Evolutionary conservation across 805 yeast genomes (phyloP), one percentile per base, ranked within the genome.

Genomic region (Starmerella apicola): DNA sequence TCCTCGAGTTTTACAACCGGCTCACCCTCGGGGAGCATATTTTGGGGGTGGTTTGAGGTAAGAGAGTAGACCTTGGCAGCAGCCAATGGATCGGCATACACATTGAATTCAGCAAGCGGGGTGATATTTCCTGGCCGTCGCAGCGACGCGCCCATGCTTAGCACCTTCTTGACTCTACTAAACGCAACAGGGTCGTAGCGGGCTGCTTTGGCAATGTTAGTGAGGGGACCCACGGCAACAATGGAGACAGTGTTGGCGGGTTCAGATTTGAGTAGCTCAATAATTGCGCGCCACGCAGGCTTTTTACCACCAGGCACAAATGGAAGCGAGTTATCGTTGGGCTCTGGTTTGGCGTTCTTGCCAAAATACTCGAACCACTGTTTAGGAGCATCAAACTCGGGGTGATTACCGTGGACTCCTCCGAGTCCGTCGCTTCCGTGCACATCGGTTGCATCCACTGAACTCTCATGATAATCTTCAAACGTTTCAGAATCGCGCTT

Each of bases 361-460:
- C 30, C 37, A 38, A 60, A 61, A 31, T 44, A 42, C 26, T 46
- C 43, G 20, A 53, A 30, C 58, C 59, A 58, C 18, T 50, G 47
- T 6, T 42, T 30, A 1, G 58, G 56, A 20, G 60, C 54, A 8
- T 64, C 56, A 36, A 48, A 63, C 29, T 60, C 58, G 2, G 66
- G 65, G 25, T 55, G 47, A 2, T 38, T n/a, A 2, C 44, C 33
- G 41, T 63, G 66, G 19, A 61, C 61, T 12, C 62, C 62, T 5
- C 66, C 67, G 9, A 64, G 53, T 3, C 68, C 68, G 41, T 64
- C 68, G 22, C 39, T 31, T 15, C 68, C 68, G 41, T 64, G 68
- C 36, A 61, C 62, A 32, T 60, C 62, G 6, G 60, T 58, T 3
- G 67, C 68, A 34, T 62, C 62, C 5, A 46, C 44, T 9, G 17